Evolutionary conservation across 495 filamentous ascomycete genomes (phyloP).

Genomic region (Trichoderma erinaceum): DNA sequence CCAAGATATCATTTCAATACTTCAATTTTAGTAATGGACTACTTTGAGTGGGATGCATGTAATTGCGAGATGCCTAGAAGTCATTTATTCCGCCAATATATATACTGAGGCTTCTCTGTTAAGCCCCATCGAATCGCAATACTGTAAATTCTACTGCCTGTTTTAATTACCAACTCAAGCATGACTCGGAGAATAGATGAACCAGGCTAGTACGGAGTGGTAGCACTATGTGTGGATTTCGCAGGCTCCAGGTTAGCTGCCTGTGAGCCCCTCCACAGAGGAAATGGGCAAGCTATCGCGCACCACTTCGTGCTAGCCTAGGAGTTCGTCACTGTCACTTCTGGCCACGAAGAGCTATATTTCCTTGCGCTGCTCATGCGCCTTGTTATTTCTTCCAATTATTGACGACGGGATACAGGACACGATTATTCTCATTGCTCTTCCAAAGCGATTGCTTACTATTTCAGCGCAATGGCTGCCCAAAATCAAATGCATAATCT

Average conservation of each 20-base stretch:
- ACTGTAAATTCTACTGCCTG: too few relatives aligned
- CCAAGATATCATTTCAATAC: too few relatives aligned
- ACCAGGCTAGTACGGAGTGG: background rate
- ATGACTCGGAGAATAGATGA: too few relatives aligned
- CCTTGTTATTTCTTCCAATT: slow-evolving; percentile 1
- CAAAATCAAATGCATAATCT: slow-evolving; percentile 85
- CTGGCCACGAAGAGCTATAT: background rate
- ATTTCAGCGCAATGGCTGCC: slow-evolving; percentile 37
- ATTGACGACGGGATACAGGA: background rate
- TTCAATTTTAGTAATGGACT: too few relatives aligned
- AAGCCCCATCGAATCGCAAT: too few relatives aligned
- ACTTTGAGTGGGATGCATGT: too few relatives aligned
- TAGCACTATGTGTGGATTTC: background rate
- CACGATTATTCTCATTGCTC: background rate
- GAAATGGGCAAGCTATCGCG: slow-evolving; percentile 1
- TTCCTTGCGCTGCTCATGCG: slow-evolving; percentile 8
- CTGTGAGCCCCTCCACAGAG: background rate
- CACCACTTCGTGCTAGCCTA: background rate
- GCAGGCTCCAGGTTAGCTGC: slow-evolving; percentile 3
- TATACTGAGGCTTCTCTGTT: too few relatives aligned
- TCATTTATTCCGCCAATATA: too few relatives aligned
- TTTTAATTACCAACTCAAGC: too few relatives aligned
- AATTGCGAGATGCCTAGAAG: too few relatives aligned
- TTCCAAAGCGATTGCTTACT: background rate
- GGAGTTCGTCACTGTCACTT: slow-evolving; percentile 8